phyloP scores from a whole-genome alignment of 306 rosid species.

The Ormosia semicastrata region DNA sequence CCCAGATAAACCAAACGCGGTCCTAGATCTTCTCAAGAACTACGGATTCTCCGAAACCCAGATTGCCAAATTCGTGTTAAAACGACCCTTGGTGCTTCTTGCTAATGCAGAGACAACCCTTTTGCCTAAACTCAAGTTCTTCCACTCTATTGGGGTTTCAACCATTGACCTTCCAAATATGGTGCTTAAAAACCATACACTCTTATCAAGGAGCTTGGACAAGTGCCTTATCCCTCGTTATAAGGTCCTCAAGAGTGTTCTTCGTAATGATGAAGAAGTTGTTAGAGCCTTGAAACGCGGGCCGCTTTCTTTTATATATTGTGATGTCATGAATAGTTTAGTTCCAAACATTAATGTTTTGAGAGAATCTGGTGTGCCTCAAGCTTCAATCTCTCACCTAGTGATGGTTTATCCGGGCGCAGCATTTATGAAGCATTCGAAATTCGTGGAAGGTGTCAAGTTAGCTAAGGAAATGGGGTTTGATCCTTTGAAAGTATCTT shows the following conservation, averaged over 20 bases:
- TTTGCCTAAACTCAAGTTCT: constrained; percentile 42
- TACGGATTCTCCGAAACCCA: constrained; percentile 35
- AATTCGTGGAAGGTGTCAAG: neutral
- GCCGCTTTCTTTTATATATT: neutral
- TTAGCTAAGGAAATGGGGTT: constrained; percentile 25
- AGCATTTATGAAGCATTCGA: neutral
- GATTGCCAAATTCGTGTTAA: constrained; percentile 6
- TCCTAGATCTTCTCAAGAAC: constrained; percentile 22
- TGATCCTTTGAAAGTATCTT: neutral
- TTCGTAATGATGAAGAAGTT: neutral
- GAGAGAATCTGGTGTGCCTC: constrained; percentile 31
- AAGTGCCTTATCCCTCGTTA: constrained; percentile 27
- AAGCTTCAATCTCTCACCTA: neutral
- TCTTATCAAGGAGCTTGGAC: constrained; percentile 27
- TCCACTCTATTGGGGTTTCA: constrained; percentile 35
- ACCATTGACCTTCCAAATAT: constrained; percentile 23
- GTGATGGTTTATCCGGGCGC: neutral
- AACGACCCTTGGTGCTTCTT: neutral
- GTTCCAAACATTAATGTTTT: constrained; percentile 27
- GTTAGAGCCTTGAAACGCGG: constrained; percentile 12
- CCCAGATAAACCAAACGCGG: constrained; percentile 23
- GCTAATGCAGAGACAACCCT: constrained; percentile 22
- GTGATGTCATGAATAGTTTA: neutral
- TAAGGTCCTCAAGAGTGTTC: neutral
- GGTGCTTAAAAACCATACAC: neutral